phyloP scores from a whole-genome alignment of 352 stramenopile genomes.

The Globisporangium apiculatum region DNA sequence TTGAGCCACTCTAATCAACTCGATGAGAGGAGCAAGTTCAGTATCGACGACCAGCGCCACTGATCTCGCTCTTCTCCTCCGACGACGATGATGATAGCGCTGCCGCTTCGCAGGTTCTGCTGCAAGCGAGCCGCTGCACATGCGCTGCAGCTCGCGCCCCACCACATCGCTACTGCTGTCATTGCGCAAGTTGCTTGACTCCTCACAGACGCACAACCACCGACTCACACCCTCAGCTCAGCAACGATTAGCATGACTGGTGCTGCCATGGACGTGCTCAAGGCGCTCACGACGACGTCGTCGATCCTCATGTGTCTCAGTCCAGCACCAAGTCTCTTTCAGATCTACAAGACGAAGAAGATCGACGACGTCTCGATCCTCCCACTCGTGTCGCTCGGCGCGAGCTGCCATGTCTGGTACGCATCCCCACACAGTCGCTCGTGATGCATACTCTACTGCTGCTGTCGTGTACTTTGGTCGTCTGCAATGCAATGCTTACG shows the following conservation, averaged over 20 bases:
- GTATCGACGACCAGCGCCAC: neutral
- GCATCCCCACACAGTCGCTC: neutral
- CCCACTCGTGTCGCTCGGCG: conserved; percentile 10
- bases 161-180: neutral
- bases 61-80: neutral
- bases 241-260: neutral
- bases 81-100: no score
- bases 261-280: neutral
- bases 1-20: neutral
- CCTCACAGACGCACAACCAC: no score
- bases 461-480: neutral
- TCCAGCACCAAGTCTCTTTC: conserved; percentile 1
- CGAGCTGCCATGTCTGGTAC: conserved; percentile 7
- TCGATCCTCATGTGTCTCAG: conserved; percentile 8
- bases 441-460: neutral
- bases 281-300: conserved; percentile 5
- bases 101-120: no score
- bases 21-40: neutral
- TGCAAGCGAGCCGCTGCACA: neutral
- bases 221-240: neutral
- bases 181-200: neutral
- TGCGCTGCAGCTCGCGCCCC: neutral
- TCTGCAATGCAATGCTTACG: no score
- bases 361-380: conserved; percentile 7
- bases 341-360: neutral